Evolutionary conservation across 352 stramenopile genomes (phyloP).

Genomic region (Lagenidium giganteum): DNA sequence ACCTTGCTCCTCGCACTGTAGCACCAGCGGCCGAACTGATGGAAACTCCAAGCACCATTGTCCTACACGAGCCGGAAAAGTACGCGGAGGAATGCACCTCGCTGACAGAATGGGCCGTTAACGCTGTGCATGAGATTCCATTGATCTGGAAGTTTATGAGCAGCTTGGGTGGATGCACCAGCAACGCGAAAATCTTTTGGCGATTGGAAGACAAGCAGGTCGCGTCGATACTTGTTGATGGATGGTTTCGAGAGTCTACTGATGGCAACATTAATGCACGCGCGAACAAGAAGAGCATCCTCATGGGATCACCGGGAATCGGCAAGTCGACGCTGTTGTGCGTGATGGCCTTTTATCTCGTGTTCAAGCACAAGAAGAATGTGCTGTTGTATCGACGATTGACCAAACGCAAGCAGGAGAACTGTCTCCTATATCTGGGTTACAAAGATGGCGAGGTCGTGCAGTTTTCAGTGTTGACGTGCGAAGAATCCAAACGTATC

Average conservation of each 20-base stretch:
- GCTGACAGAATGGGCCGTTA: constrained; percentile 1
- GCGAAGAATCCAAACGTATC: too few species aligned
- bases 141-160: constrained; percentile 6
- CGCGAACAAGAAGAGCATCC: constrained; percentile 14
- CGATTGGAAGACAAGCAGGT: constrained; percentile 12
- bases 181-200: constrained; percentile 9
- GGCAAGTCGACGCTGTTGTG: constrained; percentile 18
- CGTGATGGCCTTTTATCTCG: constrained; percentile 13
- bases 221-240: constrained; percentile 4
- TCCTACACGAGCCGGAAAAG: too few species aligned
- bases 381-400: constrained; percentile 18
- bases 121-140: constrained; percentile 6
- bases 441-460: constrained; percentile 9
- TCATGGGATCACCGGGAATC: constrained; percentile 10
- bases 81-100: too few species aligned
- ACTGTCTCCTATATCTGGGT: constrained; percentile 15
- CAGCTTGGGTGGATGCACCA: constrained; percentile 9
- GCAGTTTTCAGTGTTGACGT: too few species aligned
- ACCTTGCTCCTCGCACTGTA: too few species aligned
- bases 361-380: constrained; percentile 22
- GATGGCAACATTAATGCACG: not conserved
- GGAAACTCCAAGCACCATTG: too few species aligned
- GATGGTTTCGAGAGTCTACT: constrained; percentile 7
- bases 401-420: constrained; percentile 1
- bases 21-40: too few species aligned